Conservation (phyloP, 768 basidiomycete genomes). For the Lactarius evosmus region DNA sequence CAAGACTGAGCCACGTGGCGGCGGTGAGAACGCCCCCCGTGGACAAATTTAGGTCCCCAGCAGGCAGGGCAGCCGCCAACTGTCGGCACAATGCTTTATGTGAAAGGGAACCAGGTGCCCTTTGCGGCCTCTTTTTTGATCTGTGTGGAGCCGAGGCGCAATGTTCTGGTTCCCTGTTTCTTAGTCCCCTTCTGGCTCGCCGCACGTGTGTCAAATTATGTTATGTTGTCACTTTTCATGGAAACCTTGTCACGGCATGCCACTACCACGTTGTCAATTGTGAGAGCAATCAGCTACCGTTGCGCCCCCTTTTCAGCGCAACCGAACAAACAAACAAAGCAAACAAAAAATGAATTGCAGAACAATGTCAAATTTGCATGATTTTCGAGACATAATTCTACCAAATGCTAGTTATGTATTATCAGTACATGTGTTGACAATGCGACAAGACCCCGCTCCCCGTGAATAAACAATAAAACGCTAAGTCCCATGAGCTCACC, state of each 20-base stretch:
- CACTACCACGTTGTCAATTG: slow-evolving; percentile 6
- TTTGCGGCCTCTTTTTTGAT: neutral
- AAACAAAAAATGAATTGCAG: too few species aligned
- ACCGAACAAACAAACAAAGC: neutral
- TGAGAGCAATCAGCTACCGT: neutral
- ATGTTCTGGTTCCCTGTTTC: neutral
- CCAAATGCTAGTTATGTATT: slow-evolving; percentile 17
- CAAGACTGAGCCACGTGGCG: slow-evolving; percentile 8
- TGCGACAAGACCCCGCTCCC: slow-evolving; percentile 16
- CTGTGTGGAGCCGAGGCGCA: slow-evolving; percentile 6
- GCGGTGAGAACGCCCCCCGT: slow-evolving; percentile 1
- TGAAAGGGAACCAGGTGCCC: neutral
- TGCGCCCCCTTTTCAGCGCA: neutral
- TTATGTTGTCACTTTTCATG: neutral
- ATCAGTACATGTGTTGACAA: slow-evolving; percentile 16
- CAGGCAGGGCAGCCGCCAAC: too few species aligned
- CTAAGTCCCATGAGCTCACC: slow-evolving; percentile 15
- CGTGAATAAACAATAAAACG: slow-evolving; percentile 21
- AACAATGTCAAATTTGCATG: slow-evolving; percentile 17
- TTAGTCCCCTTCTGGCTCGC: neutral
- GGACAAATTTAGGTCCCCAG: neutral
- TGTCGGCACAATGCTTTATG: too few species aligned
- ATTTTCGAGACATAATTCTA: slow-evolving; percentile 21
- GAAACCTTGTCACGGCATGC: slow-evolving; percentile 14
- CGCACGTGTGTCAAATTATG: slow-evolving; percentile 3